Conservation (phyloP, 108 stramenopile genomes). For the Conticribra weissflogii region DNA sequence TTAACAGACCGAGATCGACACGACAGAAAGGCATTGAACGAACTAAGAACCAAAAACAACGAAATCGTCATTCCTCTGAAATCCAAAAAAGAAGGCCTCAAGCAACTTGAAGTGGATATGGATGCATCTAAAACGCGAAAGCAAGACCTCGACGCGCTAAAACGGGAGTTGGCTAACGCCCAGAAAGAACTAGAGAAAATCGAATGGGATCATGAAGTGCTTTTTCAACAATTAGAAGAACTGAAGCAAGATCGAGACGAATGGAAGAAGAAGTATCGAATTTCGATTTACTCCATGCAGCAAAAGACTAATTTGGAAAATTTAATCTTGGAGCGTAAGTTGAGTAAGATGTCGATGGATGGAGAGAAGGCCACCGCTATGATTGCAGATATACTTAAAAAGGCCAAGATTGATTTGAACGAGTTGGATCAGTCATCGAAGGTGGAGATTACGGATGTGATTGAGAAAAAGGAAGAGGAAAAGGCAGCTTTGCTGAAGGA, state of each 20-base stretch:
- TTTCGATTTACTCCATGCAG: slow-evolving; percentile 63
- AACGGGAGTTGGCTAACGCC: slow-evolving; percentile 18
- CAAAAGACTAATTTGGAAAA: slow-evolving; percentile 76
- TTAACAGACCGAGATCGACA: too few relatives aligned
- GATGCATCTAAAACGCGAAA: slow-evolving; percentile 27
- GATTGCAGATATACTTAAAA: slow-evolving; percentile 63
- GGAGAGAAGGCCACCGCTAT: slow-evolving; percentile 67
- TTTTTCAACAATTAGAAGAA: slow-evolving; percentile 42
- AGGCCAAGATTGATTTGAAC: slow-evolving; percentile 67
- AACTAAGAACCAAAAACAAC: slow-evolving; percentile 29
- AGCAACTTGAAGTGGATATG: slow-evolving; percentile 20
- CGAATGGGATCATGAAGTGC: slow-evolving; percentile 48
- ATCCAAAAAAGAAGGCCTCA: slow-evolving; percentile 12
- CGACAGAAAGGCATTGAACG: slow-evolving; percentile 18
- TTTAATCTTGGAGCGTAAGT: slow-evolving; percentile 78
- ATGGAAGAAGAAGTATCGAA: slow-evolving; percentile 27
- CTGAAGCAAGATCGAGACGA: slow-evolving; percentile 23
- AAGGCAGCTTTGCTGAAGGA: slow-evolving; percentile 18
- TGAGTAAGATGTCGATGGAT: slow-evolving; percentile 44
- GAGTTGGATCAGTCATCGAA: slow-evolving; percentile 33
- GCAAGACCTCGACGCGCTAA: slow-evolving; percentile 28
- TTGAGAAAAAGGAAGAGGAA: slow-evolving; percentile 27
- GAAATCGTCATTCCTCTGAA: slow-evolving; percentile 34
- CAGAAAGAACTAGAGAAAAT: slow-evolving; percentile 43
- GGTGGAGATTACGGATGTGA: slow-evolving; percentile 34